Percentiles rank a stretch among this genome's conserved stretches.
Evolutionary conservation across 2,329 filamentous ascomycete species (phyloP).

Genomic region (Verticillium dahliae): DNA sequence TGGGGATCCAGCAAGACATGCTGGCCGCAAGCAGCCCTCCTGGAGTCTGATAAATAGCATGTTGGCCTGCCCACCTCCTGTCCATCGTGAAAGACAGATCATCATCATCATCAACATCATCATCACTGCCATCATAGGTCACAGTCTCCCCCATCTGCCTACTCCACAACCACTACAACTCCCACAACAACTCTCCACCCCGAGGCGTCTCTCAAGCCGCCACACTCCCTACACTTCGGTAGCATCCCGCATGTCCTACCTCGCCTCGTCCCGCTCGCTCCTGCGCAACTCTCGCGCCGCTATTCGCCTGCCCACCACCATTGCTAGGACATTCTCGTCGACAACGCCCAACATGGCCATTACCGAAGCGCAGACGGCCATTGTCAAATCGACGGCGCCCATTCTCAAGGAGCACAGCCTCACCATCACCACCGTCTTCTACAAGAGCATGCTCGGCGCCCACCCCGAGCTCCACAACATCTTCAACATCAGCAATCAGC

Average conservation of each 20-base stretch:
- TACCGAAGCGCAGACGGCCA: constrained; percentile 56
- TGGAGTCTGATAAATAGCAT: neutral
- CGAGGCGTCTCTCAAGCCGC: neutral
- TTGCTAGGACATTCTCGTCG: neutral
- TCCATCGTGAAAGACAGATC: neutral
- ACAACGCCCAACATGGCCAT: constrained; percentile 36
- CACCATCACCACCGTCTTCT: constrained; percentile 66
- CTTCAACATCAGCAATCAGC: constrained; percentile 67
- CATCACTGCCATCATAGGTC: neutral
- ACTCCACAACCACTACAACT: neutral
- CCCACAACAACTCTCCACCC: no score
- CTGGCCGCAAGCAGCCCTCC: neutral
- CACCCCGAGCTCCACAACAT: constrained; percentile 61
- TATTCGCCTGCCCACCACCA: neutral
- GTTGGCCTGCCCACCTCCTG: neutral
- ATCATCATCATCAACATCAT: no score
- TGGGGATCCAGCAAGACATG: neutral
- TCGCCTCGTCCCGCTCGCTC: neutral
- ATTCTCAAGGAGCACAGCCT: constrained; percentile 63
- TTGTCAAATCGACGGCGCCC: constrained; percentile 73
- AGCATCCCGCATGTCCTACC: neutral
- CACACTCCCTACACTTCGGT: neutral
- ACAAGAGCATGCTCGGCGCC: constrained; percentile 58
- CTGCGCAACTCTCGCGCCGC: neutral
- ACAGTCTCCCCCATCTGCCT: neutral